Base-by-base conservation (phyloP, 1,284 basidiomycete genomes). In the Irpex sp. region DNA sequence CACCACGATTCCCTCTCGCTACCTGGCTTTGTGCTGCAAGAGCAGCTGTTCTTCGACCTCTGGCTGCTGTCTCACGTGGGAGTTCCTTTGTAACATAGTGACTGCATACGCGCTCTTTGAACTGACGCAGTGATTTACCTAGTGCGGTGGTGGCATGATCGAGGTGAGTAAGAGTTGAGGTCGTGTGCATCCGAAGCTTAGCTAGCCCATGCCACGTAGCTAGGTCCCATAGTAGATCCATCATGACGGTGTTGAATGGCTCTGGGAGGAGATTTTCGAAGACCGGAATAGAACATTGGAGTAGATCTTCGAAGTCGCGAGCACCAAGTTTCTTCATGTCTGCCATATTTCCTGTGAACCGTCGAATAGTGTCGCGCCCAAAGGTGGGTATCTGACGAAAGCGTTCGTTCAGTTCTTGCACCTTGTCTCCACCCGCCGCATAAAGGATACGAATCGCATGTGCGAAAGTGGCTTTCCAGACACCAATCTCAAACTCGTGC, bases 401-500 rank as follows among this genome's bases (percentile, higher is more conserved):
- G 1, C 69, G 47, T 6, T 47, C 21, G 50, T 72, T 65, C 6
- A 70, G 64, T 17, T 58, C 11, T 19, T 65, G 55, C 1, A 60
- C 50, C 1, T 13, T 35, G 9, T 62, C 59, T 0, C 60, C 58
- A 7, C 62, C 63, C 0, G 54, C 54, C 1, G 54, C 54, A 55
- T 2, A 55, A 0, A 79, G 63, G 1, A 79, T 70, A 0, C 75
- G 72, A 1, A 79, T 54, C 0, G 79, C 62, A 60, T 80, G 78
- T 0, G 62, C 69, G 37, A 78, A 72, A 0, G 76, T 26, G 0
- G 64, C 57, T 59, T 75, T 78, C 76, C 77, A 79, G 0, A 76
- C 70, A 1, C 76, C 77, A 0, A 77, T 63, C 58, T 78, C 74
- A 37, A 75, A 67, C 60, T 78, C 74, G 57, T 79, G 77, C 53